A percentile compares a stretch with the other conserved stretches of the same genome.
Conservation (phyloP, 2,329 filamentous ascomycete genomes). For the Fusarium domesticum region DNA sequence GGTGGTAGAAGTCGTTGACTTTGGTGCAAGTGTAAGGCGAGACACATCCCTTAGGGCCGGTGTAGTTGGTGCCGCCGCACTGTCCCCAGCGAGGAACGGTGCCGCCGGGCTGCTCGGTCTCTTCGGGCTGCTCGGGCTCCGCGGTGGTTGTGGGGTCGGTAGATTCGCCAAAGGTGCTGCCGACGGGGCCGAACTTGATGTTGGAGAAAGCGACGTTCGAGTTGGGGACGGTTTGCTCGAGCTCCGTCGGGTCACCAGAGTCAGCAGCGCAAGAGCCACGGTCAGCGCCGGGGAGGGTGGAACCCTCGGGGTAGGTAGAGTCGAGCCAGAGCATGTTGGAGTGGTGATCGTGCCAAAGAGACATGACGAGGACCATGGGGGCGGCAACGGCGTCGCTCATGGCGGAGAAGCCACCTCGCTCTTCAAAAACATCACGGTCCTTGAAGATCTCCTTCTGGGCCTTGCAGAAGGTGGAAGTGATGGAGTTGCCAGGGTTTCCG, state of each 20-base stretch:
- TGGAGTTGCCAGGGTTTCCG: conserved; percentile 42
- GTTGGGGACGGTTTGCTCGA: conserved; percentile 46
- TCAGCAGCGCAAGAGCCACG: conserved; percentile 54
- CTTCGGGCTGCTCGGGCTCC: not conserved
- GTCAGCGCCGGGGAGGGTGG: conserved; percentile 44
- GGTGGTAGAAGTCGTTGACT: conserved; percentile 40
- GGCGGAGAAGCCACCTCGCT: conserved; percentile 54
- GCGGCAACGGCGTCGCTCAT: conserved; percentile 49
- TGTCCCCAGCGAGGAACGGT: conserved; percentile 34
- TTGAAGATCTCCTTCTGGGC: conserved; percentile 56
- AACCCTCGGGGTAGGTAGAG: conserved; percentile 56
- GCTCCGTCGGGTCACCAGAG: conserved; percentile 49
- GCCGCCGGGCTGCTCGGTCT: conserved; percentile 16
- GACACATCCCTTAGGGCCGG: conserved; percentile 36
- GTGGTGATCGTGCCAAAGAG: conserved; percentile 62
- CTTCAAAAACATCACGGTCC: conserved; percentile 51
- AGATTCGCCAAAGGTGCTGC: conserved; percentile 48
- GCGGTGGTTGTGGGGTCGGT: conserved; percentile 2
- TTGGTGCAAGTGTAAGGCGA: conserved; percentile 36
- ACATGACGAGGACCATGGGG: conserved; percentile 49
- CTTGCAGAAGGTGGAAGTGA: conserved; percentile 58
- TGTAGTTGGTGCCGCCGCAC: conserved; percentile 38
- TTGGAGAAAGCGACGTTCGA: conserved; percentile 56
- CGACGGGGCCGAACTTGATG: conserved; percentile 56
- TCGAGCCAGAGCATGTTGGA: conserved; percentile 75